Evolutionary conservation across 768 basidiomycete genomes (phyloP).

Genomic region (Lactarius akahatsu): DNA sequence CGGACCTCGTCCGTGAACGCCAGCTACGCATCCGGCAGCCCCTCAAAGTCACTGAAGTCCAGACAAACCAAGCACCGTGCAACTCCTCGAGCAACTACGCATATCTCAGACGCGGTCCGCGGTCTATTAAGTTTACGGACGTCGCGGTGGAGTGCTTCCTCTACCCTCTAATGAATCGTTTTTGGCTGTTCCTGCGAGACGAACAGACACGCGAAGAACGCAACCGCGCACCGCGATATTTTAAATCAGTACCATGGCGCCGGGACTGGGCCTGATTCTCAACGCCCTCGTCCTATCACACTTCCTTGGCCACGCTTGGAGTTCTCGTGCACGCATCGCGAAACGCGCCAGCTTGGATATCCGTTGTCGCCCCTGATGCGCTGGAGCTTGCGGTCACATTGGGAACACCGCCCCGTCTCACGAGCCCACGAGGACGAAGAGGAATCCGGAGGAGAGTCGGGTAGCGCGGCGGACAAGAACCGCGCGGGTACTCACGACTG

Average conservation of each 20-base stretch:
- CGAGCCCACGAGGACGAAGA: constrained; percentile 38
- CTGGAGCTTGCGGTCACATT: constrained; percentile 82
- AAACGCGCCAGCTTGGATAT: constrained; percentile 77
- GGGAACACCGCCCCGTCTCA: constrained; percentile 64
- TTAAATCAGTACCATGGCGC: constrained; percentile 63
- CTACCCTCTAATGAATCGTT: constrained; percentile 86
- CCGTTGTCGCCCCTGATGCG: constrained; percentile 75
- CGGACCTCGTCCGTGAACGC: constrained; percentile 69
- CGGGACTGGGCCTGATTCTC: constrained; percentile 80
- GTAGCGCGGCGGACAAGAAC: constrained; percentile 46
- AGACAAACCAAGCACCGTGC: constrained; percentile 22
- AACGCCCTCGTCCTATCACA: constrained; percentile 75
- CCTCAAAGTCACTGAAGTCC: constrained; percentile 48
- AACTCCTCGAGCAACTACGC: constrained; percentile 22
- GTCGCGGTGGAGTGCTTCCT: constrained; percentile 89
- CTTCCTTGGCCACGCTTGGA: constrained; percentile 69
- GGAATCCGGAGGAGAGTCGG: constrained; percentile 22
- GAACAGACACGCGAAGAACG: constrained; percentile 75
- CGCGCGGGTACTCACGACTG: constrained; percentile 70
- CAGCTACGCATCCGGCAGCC: constrained; percentile 62
- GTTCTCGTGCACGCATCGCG: constrained; percentile 81
- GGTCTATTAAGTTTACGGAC: constrained; percentile 53
- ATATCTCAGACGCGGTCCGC: constrained; percentile 19
- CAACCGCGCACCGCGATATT: constrained; percentile 54
- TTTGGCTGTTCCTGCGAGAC: constrained; percentile 92